A percentile compares a stretch with the other conserved stretches of the same genome.
Conservation (phyloP, 1,139 yeast species). For the Citeromyces hawaiiensis region DNA sequence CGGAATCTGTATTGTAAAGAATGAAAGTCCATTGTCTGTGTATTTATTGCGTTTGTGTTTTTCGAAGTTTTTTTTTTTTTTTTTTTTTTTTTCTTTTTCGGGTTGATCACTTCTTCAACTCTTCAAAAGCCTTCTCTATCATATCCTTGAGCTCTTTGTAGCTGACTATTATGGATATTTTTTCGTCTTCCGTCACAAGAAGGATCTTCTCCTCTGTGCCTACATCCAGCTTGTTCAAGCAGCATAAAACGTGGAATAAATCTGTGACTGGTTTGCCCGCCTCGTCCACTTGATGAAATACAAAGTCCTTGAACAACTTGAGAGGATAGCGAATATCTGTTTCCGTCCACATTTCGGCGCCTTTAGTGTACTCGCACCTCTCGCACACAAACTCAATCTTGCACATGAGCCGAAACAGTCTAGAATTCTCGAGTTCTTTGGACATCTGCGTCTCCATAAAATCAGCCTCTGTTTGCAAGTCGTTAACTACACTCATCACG, state of each 20-base stretch:
- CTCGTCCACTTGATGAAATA: constrained; percentile 77
- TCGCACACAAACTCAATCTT: constrained; percentile 73
- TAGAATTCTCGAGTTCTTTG: constrained; percentile 76
- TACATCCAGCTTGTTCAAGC: constrained; percentile 82
- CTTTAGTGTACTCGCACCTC: constrained; percentile 51
- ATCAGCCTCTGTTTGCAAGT: constrained; percentile 46
- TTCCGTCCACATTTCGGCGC: constrained; percentile 49
- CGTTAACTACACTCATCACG: constrained; percentile 33
- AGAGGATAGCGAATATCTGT: constrained; percentile 68
- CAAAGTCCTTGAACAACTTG: constrained; percentile 68
- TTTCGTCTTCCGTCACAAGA: constrained; percentile 74
- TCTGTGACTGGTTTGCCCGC: constrained; percentile 70
- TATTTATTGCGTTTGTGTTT: not conserved
- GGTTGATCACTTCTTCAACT: constrained; percentile 19
- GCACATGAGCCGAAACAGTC: constrained; percentile 69
- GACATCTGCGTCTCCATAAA: constrained; percentile 52
- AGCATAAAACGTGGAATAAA: constrained; percentile 65
- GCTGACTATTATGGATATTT: constrained; percentile 65
- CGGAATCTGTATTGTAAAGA: constrained; percentile 1
- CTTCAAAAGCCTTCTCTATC: constrained; percentile 60
- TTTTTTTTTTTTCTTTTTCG: too few species aligned
- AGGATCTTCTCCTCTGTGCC: constrained; percentile 78
- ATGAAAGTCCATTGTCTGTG: constrained; percentile 1
- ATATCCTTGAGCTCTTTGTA: constrained; percentile 69
- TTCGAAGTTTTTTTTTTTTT: not conserved